These are phyloP conservation scores for Rhynchospora tenuis DNA, from an alignment of 176 grass and related monocot species.

Conservation along the genomic window DNA sequence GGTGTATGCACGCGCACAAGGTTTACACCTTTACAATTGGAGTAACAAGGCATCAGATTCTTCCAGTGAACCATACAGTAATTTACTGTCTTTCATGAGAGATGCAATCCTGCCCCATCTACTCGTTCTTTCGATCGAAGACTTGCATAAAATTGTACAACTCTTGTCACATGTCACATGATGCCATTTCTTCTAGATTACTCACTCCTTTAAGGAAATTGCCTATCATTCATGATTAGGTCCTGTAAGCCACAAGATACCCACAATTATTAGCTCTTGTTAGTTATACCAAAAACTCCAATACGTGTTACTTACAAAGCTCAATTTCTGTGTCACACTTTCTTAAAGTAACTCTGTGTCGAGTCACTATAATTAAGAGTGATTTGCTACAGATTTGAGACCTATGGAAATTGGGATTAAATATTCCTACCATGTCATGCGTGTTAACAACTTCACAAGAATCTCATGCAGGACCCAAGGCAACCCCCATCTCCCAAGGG, in stretches of 20 bases:
- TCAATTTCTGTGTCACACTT: neutral
- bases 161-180: constrained; percentile 7
- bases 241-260: neutral
- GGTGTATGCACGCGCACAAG: neutral
- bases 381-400: neutral
- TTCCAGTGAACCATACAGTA: neutral
- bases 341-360: neutral
- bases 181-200: constrained; percentile 26
- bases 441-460: constrained; percentile 3
- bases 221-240: neutral
- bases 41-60: constrained; percentile 13
- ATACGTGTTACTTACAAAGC: neutral
- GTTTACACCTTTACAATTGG: neutral
- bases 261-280: constrained; percentile 27
- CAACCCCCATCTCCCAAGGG: neutral
- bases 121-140: neutral
- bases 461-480: neutral
- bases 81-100: neutral
- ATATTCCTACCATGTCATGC: neutral
- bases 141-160: neutral
- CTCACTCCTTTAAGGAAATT: neutral
- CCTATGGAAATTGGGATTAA: neutral
- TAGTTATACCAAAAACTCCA: constrained; percentile 10
- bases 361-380: neutral
- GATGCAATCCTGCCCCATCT: neutral